These are phyloP conservation scores for Neonectria ditissima DNA, from an alignment of 2,329 filamentous ascomycete genomes.

Conservation along the genomic window DNA sequence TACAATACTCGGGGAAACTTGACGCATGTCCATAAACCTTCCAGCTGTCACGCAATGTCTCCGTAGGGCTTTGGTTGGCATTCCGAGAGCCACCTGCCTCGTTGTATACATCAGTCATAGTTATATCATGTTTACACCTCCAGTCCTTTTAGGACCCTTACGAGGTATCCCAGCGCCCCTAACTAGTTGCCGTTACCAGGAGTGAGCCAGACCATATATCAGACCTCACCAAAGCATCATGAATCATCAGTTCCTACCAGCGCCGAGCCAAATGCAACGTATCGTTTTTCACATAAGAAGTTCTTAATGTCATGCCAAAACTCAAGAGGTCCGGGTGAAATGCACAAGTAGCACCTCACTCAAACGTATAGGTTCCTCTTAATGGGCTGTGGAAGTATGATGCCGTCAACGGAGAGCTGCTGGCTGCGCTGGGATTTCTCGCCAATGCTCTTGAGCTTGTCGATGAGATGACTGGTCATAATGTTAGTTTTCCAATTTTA, in stretches of 20 bases:
- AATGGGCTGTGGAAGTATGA: slow-evolving; percentile 56
- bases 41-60: too few relatives aligned
- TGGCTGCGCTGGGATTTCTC: slow-evolving; percentile 52
- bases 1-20: background rate
- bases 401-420: slow-evolving; percentile 48
- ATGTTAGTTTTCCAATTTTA: slow-evolving; percentile 48
- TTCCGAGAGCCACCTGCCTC: background rate
- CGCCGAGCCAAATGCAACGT: slow-evolving; percentile 35
- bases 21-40: too few relatives aligned
- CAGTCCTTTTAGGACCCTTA: background rate
- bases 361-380: slow-evolving; percentile 53
- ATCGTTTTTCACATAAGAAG: slow-evolving; percentile 27
- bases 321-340: background rate
- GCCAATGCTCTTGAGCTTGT: slow-evolving; percentile 63
- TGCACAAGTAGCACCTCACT: background rate
- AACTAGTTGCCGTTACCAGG: background rate
- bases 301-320: slow-evolving; percentile 13
- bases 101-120: background rate
- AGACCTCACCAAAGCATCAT: background rate
- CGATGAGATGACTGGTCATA: slow-evolving; percentile 63
- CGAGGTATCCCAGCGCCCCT: background rate
- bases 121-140: background rate
- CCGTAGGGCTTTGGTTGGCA: background rate
- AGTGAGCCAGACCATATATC: background rate
- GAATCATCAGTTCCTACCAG: slow-evolving; percentile 20